Base-by-base conservation (phyloP, 345 rosid genomes). In the Mercurialis annua region DNA sequence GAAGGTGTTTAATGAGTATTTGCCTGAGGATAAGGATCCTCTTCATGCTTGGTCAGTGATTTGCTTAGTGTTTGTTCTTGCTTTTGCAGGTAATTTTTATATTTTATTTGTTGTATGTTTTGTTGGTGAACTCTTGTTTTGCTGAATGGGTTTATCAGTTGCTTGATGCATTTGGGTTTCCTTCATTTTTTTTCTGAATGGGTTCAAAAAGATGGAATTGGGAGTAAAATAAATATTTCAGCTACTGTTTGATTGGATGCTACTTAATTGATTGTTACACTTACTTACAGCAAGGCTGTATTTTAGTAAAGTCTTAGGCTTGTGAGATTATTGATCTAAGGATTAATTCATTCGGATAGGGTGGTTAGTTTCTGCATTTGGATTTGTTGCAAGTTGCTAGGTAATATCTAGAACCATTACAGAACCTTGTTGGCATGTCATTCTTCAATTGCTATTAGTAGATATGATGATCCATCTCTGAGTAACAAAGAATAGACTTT, bases 1-100 rank as follows among this genome's bases (percentile, higher is more conserved):
- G 40, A 63, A 49, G 54, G 53, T 68, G 21, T 75, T 83, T 56
- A 79, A 79, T 59, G 78, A 85, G 43, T 80, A 75, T 67, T 69
- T 87, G 71, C 92, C 92, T 18, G 92, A 87, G 77, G 92, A 85
- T 69, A 87, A 81, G 76, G 82, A 85, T 65, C 92, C 88, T 9
- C 12, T 74, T 52, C 87, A 80, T 73, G 84, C 78, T 21, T 85
- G 81, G 85, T 82, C 81, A 6, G 88, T 87, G 27, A 76, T 87
- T 15, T 68, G 79, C 69, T 30, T 76, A 26, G 88, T 87, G 33
- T 59, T 78, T 33, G 56, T 87, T 66, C 67, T 87, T 66, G 90
- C 84, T 63, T 59, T 87, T 59, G 88, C 85, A 69, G 85, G 90
- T 87, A 81, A 66, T 29, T 62, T 42, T 23, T 26, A 1, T 54